Base-by-base conservation (phyloP, 1,284 basidiomycete species). In the Rhodotorula sp. region DNA sequence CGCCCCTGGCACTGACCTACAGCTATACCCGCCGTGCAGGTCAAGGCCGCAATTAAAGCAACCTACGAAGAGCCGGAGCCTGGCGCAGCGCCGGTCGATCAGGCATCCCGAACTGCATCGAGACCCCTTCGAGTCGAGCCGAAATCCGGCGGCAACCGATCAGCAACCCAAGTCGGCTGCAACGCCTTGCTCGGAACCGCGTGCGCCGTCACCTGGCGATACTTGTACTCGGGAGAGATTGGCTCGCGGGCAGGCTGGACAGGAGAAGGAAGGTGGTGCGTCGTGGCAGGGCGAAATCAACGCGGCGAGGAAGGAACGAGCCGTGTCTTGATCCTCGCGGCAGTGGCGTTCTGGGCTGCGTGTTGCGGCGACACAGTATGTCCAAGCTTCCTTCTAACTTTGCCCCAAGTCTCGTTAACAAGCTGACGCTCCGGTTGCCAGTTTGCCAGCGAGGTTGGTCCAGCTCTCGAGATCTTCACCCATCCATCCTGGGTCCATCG, bases 361-460 rank as follows among this genome's bases (percentile, higher is more conserved):
- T 93, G 90, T 79, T 83, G 92, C 6, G 92, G 91, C 1, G 92
- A 94, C 78, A 94, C 91, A 0, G 85, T 21, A 90, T 92, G 74
- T 76, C 10, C 12, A 10, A 43, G 8, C 12, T 43, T 14, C 12
- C 1, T 43, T 43, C 38, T 43, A 2, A 8, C 14, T 1, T 14
- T 43, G 38, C 14, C 38, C 38, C 38, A 43, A 43, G 38, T 43
- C 12, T 43, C 38, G 38, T 43, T 14, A 43, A 12, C 12, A 14
- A 43, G 14, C 12, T 43, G 38, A 43, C 38, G 38, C 1, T 43
- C 31, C 19, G 15, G 12, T 2, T 0, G 10, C 18, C 67, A 74
- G 76, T 70, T 76, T 19, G 72, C 76, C 0, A 72, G 70, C 64
- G 76, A 76, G 62, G 74, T 71, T 3, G 57, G 65, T 60, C 31